Percentiles rank a stretch among this genome's conserved stretches.
phyloP scores from a whole-genome alignment of 345 rosid genomes.

The Adansonia digitata region DNA sequence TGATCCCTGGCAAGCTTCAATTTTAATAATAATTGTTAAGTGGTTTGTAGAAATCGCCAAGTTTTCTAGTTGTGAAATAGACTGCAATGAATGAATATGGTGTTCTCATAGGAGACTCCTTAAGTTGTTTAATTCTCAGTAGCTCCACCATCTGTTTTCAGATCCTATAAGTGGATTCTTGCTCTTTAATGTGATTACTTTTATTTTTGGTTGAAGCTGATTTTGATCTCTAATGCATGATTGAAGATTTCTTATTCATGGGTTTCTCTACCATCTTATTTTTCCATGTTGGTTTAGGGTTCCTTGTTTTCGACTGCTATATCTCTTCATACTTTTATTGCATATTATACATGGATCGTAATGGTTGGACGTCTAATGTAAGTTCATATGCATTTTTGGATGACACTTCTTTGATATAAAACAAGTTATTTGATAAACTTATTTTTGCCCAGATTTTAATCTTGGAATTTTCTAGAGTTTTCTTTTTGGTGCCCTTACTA shows the following conservation, averaged over 20 bases:
- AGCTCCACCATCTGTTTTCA: not conserved
- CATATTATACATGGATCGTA: not conserved
- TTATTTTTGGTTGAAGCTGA: not conserved
- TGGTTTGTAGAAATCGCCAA: not conserved
- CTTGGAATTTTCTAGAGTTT: not conserved
- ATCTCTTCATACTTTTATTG: not conserved
- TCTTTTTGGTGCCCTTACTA: not conserved
- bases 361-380: not conserved
- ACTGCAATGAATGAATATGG: not conserved
- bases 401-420: not conserved
- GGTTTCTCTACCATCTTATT: not conserved
- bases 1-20: not conserved
- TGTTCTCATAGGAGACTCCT: not conserved
- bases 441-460: not conserved
- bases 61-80: not conserved
- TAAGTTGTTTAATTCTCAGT: too few relatives aligned
- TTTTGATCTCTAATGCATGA: not conserved
- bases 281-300: not conserved
- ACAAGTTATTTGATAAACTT: not conserved
- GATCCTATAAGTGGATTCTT: not conserved
- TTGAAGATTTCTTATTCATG: not conserved
- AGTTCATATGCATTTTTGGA: not conserved
- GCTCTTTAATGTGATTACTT: not conserved
- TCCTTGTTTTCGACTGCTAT: not conserved
- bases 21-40: not conserved